phyloP scores from a whole-genome alignment of 495 filamentous ascomycete species.

The Aspergillus funiculosus region DNA sequence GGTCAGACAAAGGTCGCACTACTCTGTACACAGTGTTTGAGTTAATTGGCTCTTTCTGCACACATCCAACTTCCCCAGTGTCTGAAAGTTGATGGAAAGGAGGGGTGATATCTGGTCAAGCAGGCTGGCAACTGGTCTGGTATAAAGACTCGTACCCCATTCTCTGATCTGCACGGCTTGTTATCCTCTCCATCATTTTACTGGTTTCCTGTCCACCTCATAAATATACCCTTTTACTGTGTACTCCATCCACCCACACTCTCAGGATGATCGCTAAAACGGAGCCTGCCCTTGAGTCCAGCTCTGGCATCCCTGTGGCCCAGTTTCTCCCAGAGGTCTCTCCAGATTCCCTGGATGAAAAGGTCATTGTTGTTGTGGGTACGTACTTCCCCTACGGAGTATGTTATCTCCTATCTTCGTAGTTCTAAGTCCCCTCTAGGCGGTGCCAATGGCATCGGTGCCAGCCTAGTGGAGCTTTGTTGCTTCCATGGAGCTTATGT shows the following conservation, averaged over 20 bases:
- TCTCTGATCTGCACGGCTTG: background rate
- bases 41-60: conserved; percentile 5
- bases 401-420: background rate
- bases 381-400: background rate
- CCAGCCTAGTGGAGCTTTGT: conserved; percentile 44
- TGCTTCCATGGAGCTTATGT: conserved; percentile 43
- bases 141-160: conserved; percentile 2
- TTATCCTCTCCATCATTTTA: background rate
- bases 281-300: conserved; percentile 11
- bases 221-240: background rate
- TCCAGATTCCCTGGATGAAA: conserved; percentile 16
- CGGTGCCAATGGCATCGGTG: conserved; percentile 51
- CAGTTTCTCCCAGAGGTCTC: conserved; percentile 13
- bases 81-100: background rate
- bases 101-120: background rate
- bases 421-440: conserved; percentile 29
- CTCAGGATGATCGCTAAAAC: conserved; percentile 21
- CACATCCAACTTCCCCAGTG: too few relatives aligned
- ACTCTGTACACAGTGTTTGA: background rate
- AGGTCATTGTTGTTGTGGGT: conserved; percentile 21
- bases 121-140: background rate
- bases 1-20: background rate
- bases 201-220: background rate
- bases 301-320: conserved; percentile 6
- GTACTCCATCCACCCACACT: background rate